phyloP scores from a whole-genome alignment of 352 stramenopile species.

The Phytophthora chlamydospora region DNA sequence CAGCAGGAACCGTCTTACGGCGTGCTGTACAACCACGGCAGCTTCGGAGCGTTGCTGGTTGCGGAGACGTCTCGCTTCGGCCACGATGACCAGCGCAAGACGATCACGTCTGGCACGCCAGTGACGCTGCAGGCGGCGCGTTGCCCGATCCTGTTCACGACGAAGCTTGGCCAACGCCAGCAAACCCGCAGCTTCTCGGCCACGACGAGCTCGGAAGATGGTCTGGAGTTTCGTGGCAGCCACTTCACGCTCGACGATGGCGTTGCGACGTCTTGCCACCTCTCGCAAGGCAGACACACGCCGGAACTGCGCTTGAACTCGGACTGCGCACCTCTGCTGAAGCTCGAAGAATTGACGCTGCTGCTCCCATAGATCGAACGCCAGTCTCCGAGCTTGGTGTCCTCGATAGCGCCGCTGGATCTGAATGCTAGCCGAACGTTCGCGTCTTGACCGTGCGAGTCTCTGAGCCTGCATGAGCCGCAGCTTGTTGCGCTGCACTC shows the following conservation, averaged over 20 bases:
- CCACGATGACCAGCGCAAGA: conserved; percentile 45
- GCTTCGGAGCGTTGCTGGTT: conserved; percentile 40
- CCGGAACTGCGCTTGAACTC: conserved; percentile 62
- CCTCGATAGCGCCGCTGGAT: conserved; percentile 72
- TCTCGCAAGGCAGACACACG: conserved; percentile 44
- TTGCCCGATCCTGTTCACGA: conserved; percentile 42
- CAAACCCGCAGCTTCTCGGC: conserved; percentile 48
- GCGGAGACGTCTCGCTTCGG: conserved; percentile 41
- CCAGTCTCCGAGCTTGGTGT: conserved; percentile 50
- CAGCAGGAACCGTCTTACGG: conserved; percentile 50
- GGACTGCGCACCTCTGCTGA: conserved; percentile 44
- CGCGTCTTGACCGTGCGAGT: conserved; percentile 27
- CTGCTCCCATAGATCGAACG: conserved; percentile 37
- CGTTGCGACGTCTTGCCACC: conserved; percentile 34
- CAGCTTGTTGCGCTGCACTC: conserved; percentile 38
- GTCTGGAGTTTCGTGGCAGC: conserved; percentile 69
- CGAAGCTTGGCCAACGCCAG: conserved; percentile 49
- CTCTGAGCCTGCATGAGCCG: conserved; percentile 44
- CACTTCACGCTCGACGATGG: conserved; percentile 37
- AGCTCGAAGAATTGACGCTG: conserved; percentile 40
- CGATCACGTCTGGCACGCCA: conserved; percentile 59
- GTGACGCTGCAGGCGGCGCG: conserved; percentile 52
- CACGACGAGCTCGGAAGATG: conserved; percentile 55
- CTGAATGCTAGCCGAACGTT: conserved; percentile 48
- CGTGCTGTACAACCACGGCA: conserved; percentile 51